Base-by-base conservation (phyloP, 768 basidiomycete species). In the Kwoniella shandongensis region DNA sequence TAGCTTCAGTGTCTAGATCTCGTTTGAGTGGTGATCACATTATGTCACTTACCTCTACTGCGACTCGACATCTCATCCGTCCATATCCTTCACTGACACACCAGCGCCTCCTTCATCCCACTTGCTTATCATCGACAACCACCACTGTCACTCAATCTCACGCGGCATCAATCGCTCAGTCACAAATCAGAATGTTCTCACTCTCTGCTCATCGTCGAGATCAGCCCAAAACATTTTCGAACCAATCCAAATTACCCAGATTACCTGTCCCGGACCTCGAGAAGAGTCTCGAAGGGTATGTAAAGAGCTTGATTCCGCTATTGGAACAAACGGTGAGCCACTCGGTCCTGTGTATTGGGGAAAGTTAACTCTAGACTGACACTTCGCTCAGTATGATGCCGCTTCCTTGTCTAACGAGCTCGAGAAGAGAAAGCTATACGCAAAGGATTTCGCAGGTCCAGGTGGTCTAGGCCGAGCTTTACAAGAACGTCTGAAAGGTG, bases 181-280 rank as follows among this genome's bases (percentile, higher is more conserved):
- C 38, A 38, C 57, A 42, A 15, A n/a, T 10, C 29, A 63, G 70
- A 18, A 76, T 77, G 75, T 74, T 76, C 50, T 70, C 77, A 10
- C 55, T 67, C 11, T 61, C 60, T 3, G 54, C 71, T 2, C 58
- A 63, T 44, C 58, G 63, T 17, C 18, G 29, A 1, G 44, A 63
- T n/a, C 69, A 73, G 54, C 59, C 71, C 18, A 74, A 73, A 51
- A 77, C 78, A 2, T 76, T 77, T 56, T 61, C 67, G 3, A 57
- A 66, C 20, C 77, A 79, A 49, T 51, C 61, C 17, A 60, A 59
- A 18, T 65, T 89, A 30, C 86, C 86, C 11, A 84, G 89, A 54
- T 80, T 96, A 10, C 93, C 93, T 1, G 83, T 96, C 2, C 92
- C 91, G 17, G 82, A 86, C 57, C 81, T 97, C 1, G 81, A 81